A percentile compares a stretch with the other conserved stretches of the same genome.
Conservation (phyloP, 2,329 filamentous ascomycete genomes). For the Cercospora zeae-maydis region DNA sequence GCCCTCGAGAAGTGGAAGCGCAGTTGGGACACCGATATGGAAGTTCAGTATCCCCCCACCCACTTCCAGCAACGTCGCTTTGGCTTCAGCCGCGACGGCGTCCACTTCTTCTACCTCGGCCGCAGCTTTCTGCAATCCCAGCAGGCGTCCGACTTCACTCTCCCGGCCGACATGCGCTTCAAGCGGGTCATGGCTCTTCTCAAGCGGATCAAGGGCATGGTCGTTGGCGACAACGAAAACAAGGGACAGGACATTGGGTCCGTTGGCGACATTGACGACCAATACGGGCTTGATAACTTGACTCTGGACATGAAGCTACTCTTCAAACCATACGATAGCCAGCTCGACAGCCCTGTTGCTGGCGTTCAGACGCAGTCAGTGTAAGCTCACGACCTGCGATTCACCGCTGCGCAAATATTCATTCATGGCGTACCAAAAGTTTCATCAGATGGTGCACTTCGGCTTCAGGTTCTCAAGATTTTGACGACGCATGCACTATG, state of each 20-base stretch:
- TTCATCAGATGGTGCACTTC: not conserved
- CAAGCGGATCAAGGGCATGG: constrained; percentile 59
- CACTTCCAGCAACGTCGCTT: constrained; percentile 56
- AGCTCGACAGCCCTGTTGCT: constrained; percentile 34
- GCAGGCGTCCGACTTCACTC: constrained; percentile 47
- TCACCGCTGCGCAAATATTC: constrained; percentile 6
- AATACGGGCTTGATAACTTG: constrained; percentile 57
- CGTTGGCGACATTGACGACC: constrained; percentile 64
- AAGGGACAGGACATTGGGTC: constrained; percentile 66
- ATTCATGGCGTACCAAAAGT: constrained; percentile 12
- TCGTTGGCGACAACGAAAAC: constrained; percentile 59
- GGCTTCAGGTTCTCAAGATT: not conserved
- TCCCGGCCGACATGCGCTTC: constrained; percentile 57
- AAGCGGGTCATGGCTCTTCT: constrained; percentile 58
- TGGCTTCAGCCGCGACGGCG: constrained; percentile 67
- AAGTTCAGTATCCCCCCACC: constrained; percentile 60
- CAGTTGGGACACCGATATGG: constrained; percentile 68
- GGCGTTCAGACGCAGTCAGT: constrained; percentile 32
- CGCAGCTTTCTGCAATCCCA: constrained; percentile 60
- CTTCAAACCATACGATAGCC: constrained; percentile 56
- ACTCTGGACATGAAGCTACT: constrained; percentile 69
- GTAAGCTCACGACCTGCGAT: constrained; percentile 15
- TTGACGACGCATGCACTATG: constrained; percentile 6
- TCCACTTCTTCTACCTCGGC: constrained; percentile 71
- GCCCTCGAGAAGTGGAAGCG: constrained; percentile 70